Evolutionary conservation across 768 basidiomycete genomes (phyloP).

Genomic region (Kwoniella pini): DNA sequence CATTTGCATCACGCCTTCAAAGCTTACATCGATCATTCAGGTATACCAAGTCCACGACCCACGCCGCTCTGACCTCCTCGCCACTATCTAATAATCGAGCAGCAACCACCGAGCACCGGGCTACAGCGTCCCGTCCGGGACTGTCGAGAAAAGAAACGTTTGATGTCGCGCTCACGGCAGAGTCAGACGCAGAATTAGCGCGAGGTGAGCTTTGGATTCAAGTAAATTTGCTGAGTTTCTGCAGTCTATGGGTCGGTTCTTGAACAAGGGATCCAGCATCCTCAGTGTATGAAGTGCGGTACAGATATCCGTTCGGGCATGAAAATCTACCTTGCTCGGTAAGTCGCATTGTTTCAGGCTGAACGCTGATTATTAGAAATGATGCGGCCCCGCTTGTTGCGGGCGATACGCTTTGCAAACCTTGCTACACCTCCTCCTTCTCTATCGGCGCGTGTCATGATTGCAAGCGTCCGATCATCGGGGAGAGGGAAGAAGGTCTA

Average conservation of each 20-base stretch:
- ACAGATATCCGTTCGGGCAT: conserved; percentile 16
- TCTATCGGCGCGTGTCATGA: conserved; percentile 7
- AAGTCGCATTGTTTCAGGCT: background rate
- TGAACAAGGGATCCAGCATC: conserved; percentile 14
- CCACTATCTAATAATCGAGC: background rate
- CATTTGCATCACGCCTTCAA: background rate
- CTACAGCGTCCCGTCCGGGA: background rate
- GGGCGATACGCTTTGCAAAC: conserved; percentile 16
- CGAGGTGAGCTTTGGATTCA: conserved; percentile 9
- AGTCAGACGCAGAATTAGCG: conserved; percentile 14
- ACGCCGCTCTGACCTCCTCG: background rate
- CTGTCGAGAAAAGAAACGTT: conserved; percentile 10
- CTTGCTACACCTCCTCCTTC: conserved; percentile 14
- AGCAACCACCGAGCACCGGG: background rate
- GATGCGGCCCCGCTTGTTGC: background rate
- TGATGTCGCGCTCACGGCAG: conserved; percentile 5
- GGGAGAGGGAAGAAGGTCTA: conserved; percentile 19
- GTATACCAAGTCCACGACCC: conserved; percentile 15
- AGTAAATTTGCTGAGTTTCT: background rate
- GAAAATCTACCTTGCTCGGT: conserved; percentile 24
- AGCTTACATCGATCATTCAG: background rate
- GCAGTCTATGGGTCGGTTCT: conserved; percentile 22
- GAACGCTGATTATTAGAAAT: conserved; percentile 1
- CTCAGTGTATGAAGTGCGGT: conserved; percentile 10
- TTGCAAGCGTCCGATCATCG: conserved; percentile 17